These are phyloP conservation scores for Exophiala dermatitidis DNA, from an alignment of 2,329 filamentous ascomycete genomes.

Conservation along the genomic window DNA sequence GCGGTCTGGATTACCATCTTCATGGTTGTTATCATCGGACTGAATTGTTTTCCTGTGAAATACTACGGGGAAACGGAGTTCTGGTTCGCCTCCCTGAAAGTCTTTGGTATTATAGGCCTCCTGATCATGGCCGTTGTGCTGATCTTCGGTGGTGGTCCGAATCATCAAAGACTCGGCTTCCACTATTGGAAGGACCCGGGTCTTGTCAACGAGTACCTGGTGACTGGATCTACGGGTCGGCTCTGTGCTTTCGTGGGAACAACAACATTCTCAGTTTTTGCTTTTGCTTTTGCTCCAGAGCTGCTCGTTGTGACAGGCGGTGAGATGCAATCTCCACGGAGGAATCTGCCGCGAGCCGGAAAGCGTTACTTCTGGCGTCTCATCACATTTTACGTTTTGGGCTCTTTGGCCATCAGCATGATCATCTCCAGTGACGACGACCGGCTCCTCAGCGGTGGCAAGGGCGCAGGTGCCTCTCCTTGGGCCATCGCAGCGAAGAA, in stretches of 20 bases:
- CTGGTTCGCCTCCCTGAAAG: slow-evolving; percentile 57
- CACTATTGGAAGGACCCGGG: slow-evolving; percentile 59
- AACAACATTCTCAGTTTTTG: no score
- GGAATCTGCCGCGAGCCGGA: background rate
- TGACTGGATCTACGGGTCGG: background rate
- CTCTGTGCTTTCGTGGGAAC: background rate
- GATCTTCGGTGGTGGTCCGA: slow-evolving; percentile 57
- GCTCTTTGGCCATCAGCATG: background rate
- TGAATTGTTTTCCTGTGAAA: slow-evolving; percentile 64
- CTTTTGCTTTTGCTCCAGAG: background rate
- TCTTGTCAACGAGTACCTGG: background rate
- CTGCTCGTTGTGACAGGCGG: background rate
- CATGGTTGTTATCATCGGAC: slow-evolving; percentile 34
- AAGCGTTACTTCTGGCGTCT: background rate
- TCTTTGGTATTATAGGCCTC: slow-evolving; percentile 57
- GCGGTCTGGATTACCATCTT: slow-evolving; percentile 24
- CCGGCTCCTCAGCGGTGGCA: background rate
- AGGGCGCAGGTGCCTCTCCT: slow-evolving; percentile 26
- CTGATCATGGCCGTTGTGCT: slow-evolving; percentile 60
- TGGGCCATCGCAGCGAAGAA: slow-evolving; percentile 38
- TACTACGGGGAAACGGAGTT: slow-evolving; percentile 64
- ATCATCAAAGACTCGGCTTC: slow-evolving; percentile 56
- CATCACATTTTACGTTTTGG: background rate
- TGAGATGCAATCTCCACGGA: background rate
- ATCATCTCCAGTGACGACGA: background rate